Percentiles rank a stretch among this genome's conserved stretches.
These are phyloP conservation scores for Fusarium globosum DNA, from an alignment of 2,329 filamentous ascomycete species.

Conservation along the genomic window DNA sequence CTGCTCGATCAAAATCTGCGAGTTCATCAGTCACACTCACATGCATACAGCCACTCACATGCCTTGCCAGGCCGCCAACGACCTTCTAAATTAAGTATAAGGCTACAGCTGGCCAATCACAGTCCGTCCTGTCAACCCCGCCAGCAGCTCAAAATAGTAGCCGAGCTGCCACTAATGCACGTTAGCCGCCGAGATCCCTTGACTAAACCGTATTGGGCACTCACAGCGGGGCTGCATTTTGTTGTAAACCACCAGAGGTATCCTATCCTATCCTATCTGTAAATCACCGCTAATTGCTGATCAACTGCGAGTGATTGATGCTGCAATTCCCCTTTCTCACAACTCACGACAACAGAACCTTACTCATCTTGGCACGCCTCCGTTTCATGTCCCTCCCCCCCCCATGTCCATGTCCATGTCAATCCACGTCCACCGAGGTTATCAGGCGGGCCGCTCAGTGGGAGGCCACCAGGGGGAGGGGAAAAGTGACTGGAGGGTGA, in stretches of 20 bases:
- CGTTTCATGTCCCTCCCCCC: constrained; percentile 22
- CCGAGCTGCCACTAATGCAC: constrained; percentile 38
- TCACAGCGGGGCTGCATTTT: background rate
- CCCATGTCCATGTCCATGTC: background rate
- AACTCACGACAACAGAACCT: background rate
- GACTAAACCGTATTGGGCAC: background rate
- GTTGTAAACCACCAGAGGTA: constrained; percentile 3
- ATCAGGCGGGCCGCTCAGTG: constrained; percentile 11
- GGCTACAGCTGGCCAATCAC: constrained; percentile 23
- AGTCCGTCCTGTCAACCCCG: constrained; percentile 10
- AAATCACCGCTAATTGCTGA: constrained; percentile 16
- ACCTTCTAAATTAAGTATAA: constrained; percentile 35
- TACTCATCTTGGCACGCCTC: constrained; percentile 13
- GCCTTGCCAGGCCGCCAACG: constrained; percentile 16
- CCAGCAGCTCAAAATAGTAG: constrained; percentile 32
- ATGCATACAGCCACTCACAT: constrained; percentile 32
- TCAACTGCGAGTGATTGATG: background rate
- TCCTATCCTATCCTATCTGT: background rate
- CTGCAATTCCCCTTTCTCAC: background rate
- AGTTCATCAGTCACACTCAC: constrained; percentile 26
- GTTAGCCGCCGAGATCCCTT: constrained; percentile 37
- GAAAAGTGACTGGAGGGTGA: constrained; percentile 15
- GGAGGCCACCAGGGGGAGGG: constrained; percentile 13
- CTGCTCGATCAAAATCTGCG: constrained; percentile 26
- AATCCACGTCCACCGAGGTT: constrained; percentile 5